A percentile compares a stretch with the other conserved stretches of the same genome.
phyloP scores from a whole-genome alignment of 768 basidiomycete genomes.

The Cytidiella melzeri region DNA sequence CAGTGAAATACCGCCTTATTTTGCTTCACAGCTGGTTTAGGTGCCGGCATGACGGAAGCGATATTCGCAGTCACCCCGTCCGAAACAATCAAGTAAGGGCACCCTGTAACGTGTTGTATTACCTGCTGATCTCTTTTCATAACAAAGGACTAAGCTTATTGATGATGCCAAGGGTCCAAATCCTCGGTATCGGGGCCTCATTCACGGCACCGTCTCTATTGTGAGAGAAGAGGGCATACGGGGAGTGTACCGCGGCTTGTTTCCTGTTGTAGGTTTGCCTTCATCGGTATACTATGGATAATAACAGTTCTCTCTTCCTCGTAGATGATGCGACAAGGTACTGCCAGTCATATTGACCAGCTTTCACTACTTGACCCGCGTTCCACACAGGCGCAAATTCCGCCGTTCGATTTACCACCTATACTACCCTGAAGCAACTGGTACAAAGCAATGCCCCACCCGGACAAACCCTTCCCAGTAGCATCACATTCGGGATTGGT shows the following conservation, averaged over 20 bases:
- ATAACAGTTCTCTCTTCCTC: neutral
- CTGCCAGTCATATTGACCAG: too few relatives aligned
- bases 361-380: neutral
- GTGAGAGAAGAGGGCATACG: slow-evolving; percentile 77
- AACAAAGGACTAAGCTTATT: slow-evolving; percentile 98
- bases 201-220: slow-evolving; percentile 80
- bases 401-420: slow-evolving; percentile 92
- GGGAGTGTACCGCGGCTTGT: slow-evolving; percentile 86
- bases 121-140: neutral
- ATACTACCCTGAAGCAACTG: slow-evolving; percentile 89
- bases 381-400: slow-evolving; percentile 63
- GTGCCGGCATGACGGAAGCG: slow-evolving; percentile 90
- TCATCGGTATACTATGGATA: neutral
- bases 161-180: slow-evolving; percentile 84
- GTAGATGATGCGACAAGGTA: slow-evolving; percentile 93
- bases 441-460: slow-evolving; percentile 80
- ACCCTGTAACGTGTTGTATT: neutral
- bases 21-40: slow-evolving; percentile 52
- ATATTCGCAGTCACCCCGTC: slow-evolving; percentile 94
- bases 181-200: slow-evolving; percentile 80
- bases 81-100: slow-evolving; percentile 91
- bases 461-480: slow-evolving; percentile 77
- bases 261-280: slow-evolving; percentile 72
- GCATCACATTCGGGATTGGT: slow-evolving; percentile 92
- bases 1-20: neutral